These are phyloP conservation scores for Rhodotorula paludigena DNA, from an alignment of 768 basidiomycete species.

Conservation along the genomic window DNA sequence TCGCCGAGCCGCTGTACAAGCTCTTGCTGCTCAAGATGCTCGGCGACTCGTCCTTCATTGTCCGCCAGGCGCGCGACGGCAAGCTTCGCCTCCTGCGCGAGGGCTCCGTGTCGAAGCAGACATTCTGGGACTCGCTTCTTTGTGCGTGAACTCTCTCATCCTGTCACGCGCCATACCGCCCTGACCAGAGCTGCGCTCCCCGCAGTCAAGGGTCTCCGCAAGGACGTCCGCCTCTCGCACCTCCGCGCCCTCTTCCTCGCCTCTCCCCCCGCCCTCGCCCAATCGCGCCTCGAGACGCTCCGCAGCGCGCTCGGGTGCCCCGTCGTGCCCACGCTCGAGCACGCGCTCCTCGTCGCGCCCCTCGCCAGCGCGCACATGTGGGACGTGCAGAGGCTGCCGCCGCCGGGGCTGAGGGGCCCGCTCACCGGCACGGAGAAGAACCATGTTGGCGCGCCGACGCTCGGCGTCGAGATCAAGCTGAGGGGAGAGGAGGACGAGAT, in stretches of 20 bases:
- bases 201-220: conserved; percentile 23
- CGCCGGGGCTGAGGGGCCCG: conserved; percentile 1
- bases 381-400: conserved; percentile 34
- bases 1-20: conserved; percentile 25
- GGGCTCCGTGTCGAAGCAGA: conserved; percentile 23
- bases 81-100: conserved; percentile 29
- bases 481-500: conserved; percentile 19
- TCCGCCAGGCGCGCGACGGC: conserved; percentile 24
- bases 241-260: conserved; percentile 26
- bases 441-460: conserved; percentile 24
- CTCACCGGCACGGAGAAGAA: conserved; percentile 3
- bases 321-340: conserved; percentile 8
- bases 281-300: conserved; percentile 30
- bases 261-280: conserved; percentile 9
- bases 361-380: conserved; percentile 16
- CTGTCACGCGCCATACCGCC: background rate
- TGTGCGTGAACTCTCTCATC: background rate
- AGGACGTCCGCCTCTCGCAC: conserved; percentile 20
- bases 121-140: conserved; percentile 29
- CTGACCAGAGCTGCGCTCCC: too few relatives aligned
- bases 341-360: conserved; percentile 26
- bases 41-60: conserved; percentile 24
- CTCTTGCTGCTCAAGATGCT: conserved; percentile 24
- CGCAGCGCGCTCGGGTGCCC: conserved; percentile 30
- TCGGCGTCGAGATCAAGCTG: conserved; percentile 32